These are phyloP conservation scores for Rhodotorula sp. DNA, from an alignment of 1,284 basidiomycete species.

Conservation along the genomic window DNA sequence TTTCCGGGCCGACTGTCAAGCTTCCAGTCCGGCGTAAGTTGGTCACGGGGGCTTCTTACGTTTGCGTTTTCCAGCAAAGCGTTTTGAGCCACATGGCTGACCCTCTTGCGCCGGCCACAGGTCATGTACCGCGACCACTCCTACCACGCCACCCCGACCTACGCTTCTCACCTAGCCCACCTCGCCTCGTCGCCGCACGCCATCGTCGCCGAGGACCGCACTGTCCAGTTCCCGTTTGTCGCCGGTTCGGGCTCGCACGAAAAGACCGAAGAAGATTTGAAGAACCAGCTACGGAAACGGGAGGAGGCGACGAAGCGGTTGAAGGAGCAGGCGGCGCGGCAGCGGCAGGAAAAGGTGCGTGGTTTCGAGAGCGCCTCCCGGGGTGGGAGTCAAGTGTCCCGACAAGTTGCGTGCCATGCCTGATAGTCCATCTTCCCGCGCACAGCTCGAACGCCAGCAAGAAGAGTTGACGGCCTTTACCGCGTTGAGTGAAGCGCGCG, in stretches of 20 bases:
- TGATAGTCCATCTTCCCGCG: rapidly evolving
- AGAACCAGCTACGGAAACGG: conserved; percentile 70
- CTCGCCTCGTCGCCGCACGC: conserved; percentile 62
- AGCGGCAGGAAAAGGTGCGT: conserved; percentile 70
- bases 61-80: neutral
- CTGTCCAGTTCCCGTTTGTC: conserved; percentile 80
- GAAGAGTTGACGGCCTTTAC: conserved; percentile 78
- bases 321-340: conserved; percentile 88
- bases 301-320: conserved; percentile 81
- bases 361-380: no score
- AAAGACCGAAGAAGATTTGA: conserved; percentile 87
- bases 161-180: conserved; percentile 63
- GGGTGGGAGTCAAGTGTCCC: no score
- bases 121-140: conserved; percentile 88
- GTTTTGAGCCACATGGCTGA: conserved; percentile 46
- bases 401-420: no score
- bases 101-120: conserved; percentile 51
- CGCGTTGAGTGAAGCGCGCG: conserved; percentile 64
- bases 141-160: conserved; percentile 73
- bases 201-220: conserved; percentile 65
- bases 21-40: conserved; percentile 55
- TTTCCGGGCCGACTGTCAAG: conserved; percentile 63
- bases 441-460: conserved; percentile 59
- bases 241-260: conserved; percentile 54
- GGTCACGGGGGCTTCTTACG: neutral